Base-by-base conservation (phyloP, 345 rosid species). In the Gossypium australe region DNA sequence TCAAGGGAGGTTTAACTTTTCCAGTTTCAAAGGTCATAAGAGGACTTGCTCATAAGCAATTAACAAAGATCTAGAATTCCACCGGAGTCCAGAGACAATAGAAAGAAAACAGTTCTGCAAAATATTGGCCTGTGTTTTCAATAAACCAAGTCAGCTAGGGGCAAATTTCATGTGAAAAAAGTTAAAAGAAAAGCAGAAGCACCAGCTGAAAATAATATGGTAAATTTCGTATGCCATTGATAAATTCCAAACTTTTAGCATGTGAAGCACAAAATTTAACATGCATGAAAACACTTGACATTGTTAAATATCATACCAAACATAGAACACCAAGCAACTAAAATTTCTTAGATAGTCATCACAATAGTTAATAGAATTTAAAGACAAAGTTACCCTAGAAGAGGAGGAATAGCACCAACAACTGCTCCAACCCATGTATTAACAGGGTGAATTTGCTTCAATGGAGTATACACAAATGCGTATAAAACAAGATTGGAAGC, bases 381-480 rank as follows among this genome's bases (percentile, higher is more conserved):
- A 74, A 64, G 73, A 24, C 16, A 68, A 57, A n/a, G 13, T 78
- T 89, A 95, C 99, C 99, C 99, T 58, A 95, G 86, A 75, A 95
- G 91, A 17, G 99, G 97, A 3, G 99, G 99, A 80, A 95, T 91
- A 24, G 99, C 99, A 72, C 98, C 99, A 70, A 95, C 98, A 84
- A 95, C 84, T 61, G 98, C 99, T 24, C 98, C 99, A 76, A 93
- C 97, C 98, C 98, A 95, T 38, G 99, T 93, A 82, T 95, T 93
- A 72, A 89, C 86, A 22, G 98, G 98, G 83, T 95, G 99, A 85
- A 91, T 85, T 84, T 95, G 98, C 91, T 95, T 95, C 91, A 95
- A 83, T 43, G 94, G 97, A 48, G 97, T 90, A 68, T 89, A 89
- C 38, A 87, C 87, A 82, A 91, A 93, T 9, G 97, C 94, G 47